phyloP scores from a whole-genome alignment of 202 grass and related monocot genomes.

The Bolboschoenoplectus hybrid region DNA sequence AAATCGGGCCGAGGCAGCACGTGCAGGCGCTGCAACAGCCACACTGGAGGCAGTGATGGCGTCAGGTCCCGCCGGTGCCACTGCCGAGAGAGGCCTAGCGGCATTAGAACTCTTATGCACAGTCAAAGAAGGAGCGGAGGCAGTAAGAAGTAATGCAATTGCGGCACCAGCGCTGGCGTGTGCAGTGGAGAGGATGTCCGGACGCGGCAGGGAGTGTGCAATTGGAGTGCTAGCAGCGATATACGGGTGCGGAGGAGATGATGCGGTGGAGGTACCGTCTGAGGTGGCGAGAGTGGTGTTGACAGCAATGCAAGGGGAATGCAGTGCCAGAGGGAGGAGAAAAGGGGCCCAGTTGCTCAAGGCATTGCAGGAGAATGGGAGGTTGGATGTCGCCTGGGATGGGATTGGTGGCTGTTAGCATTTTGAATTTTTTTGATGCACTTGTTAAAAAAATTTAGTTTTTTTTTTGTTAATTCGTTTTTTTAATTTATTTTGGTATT shows the following conservation, averaged over 20 bases:
- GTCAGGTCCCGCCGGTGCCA: conserved; percentile 63
- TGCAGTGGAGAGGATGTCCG: conserved; percentile 62
- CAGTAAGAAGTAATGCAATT: conserved; percentile 51
- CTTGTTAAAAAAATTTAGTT: background rate
- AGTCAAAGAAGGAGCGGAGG: conserved; percentile 48
- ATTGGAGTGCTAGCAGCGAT: conserved; percentile 84
- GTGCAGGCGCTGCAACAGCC: conserved; percentile 55
- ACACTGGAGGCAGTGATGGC: conserved; percentile 64
- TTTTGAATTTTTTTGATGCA: background rate
- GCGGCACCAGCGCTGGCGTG: conserved; percentile 49
- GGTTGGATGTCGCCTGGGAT: conserved; percentile 83
- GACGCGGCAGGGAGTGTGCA: conserved; percentile 72
- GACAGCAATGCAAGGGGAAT: conserved; percentile 85
- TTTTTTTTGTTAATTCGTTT: background rate
- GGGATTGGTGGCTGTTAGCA: conserved; percentile 57
- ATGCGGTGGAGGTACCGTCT: conserved; percentile 43
- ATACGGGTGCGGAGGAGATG: conserved; percentile 40
- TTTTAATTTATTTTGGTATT: background rate
- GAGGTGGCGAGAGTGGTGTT: conserved; percentile 84
- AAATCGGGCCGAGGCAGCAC: conserved; percentile 61
- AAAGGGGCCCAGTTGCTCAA: conserved; percentile 87
- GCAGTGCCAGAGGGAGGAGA: conserved; percentile 73
- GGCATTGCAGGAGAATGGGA: conserved; percentile 67
- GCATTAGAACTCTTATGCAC: conserved; percentile 84
- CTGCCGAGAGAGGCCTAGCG: conserved; percentile 76